Evolutionary conservation across 164 flowering plant species (phyloP), one percentile per base, ranked within the genome.

Genomic region (Macadamia integrifolia): DNA sequence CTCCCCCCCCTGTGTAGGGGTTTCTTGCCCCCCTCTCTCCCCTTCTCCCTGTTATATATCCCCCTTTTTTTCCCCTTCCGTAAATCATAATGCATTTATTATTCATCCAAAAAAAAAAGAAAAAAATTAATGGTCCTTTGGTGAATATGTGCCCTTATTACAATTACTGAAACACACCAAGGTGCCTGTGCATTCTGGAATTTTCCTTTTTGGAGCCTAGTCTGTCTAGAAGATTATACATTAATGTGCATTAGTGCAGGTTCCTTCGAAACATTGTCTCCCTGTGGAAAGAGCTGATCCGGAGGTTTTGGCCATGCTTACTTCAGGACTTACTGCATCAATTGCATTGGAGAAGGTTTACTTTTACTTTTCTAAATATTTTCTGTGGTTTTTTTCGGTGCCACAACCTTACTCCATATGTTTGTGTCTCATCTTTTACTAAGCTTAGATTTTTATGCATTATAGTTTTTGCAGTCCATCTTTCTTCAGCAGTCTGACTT

Each of bases 281-380:
- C 86, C 88, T 17, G 92, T 94, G 64, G 80, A 86, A 65, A 86
- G 88, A 79, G 97, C 99, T 66, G 97, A 88, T 81, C 97, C 99
- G 59, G 97, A 94, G 84, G 92, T 90, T 71, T 88, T 94, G 74
- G 99, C 99, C 29, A 87, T 94, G 97, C 97, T 94, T 68, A 94
- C 99, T 66, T 94, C 99, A 66, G 99, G 99, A 61, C 86, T 94
- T 40, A 94, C 99, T 44, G 99, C 99, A 66, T 92, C 97, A 32
- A 92, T 92, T 75, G 89, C 95, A 66, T 75, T 94, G 28, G 97
- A 92, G 72, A 85, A 88, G 97, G 99, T 94, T 42, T 71, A 73
- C 32, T 61, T 30, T 1, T 35, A 35, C 40, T 35, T 52, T 69
- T 66, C 5, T 58, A 31, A 31, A 4, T 35, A 1, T 35, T 35